phyloP scores from a whole-genome alignment of 352 stramenopile genomes.

The Thalassiosira livingstoniorum region DNA sequence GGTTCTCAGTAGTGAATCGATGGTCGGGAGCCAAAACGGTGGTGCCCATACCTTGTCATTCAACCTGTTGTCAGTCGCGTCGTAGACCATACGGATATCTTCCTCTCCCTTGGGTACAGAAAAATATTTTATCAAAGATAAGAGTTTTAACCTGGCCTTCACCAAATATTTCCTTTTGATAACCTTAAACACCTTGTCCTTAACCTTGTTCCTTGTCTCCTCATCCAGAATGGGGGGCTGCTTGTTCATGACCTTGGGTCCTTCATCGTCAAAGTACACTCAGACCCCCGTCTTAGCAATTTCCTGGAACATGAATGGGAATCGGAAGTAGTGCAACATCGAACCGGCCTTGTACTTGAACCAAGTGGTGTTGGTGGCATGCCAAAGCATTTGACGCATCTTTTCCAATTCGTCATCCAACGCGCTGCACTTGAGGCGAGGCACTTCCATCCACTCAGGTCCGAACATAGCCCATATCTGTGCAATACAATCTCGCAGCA shows the following conservation, averaged over 20 bases:
- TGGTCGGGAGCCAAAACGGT: slow-evolving; percentile 66
- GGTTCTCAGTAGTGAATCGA: slow-evolving; percentile 48
- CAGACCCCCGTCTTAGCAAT: slow-evolving; percentile 46
- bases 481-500: background rate
- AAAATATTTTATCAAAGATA: slow-evolving; percentile 66
- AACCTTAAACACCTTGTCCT: slow-evolving; percentile 50
- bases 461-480: background rate
- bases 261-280: slow-evolving; percentile 29
- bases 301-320: slow-evolving; percentile 30
- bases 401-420: slow-evolving; percentile 10
- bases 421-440: background rate
- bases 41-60: slow-evolving; percentile 67
- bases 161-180: slow-evolving; percentile 43
- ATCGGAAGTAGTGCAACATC: slow-evolving; percentile 43
- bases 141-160: slow-evolving; percentile 5
- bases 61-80: slow-evolving; percentile 59
- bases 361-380: slow-evolving; percentile 23
- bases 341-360: slow-evolving; percentile 59
- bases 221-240: slow-evolving; percentile 14
- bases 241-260: slow-evolving; percentile 1
- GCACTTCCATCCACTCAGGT: background rate
- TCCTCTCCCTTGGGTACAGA: slow-evolving; percentile 61
- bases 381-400: slow-evolving; percentile 24
- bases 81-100: slow-evolving; percentile 74
- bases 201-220: slow-evolving; percentile 6